Conservation (phyloP, 1,284 basidiomycete genomes). For the Irpex sp. region DNA sequence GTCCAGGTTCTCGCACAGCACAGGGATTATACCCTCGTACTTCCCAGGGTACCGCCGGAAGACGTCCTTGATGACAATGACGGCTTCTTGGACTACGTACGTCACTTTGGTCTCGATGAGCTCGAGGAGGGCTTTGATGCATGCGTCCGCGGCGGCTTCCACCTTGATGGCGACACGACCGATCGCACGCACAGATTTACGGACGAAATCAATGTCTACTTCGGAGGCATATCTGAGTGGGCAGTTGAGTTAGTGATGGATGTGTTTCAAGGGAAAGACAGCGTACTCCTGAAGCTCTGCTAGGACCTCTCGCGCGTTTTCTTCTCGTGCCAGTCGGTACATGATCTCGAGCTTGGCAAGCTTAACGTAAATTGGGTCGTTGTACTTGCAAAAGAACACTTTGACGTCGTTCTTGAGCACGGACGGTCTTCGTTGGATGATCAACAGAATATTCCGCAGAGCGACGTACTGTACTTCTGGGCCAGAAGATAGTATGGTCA, state of each 20-base stretch:
- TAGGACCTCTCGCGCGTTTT: conserved; percentile 88
- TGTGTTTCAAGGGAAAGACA: not conserved
- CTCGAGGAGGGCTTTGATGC: conserved; percentile 82
- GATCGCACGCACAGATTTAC: conserved; percentile 95
- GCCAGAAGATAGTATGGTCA: conserved; percentile 90
- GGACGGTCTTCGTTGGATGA: conserved; percentile 90
- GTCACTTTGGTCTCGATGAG: conserved; percentile 92
- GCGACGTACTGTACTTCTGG: conserved; percentile 99
- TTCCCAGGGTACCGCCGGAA: conserved; percentile 96
- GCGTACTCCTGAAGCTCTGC: conserved; percentile 88
- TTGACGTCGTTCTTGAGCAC: conserved; percentile 97
- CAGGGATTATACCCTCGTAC: conserved; percentile 94
- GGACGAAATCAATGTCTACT: conserved; percentile 96
- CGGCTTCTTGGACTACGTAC: conserved; percentile 96
- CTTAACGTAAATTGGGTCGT: conserved; percentile 98
- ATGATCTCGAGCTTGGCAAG: conserved; percentile 98
- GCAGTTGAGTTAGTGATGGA: conserved; percentile 2
- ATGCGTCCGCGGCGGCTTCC: conserved; percentile 81
- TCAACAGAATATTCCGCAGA: conserved; percentile 91
- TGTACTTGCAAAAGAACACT: conserved; percentile 99
- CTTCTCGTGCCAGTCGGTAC: conserved; percentile 88
- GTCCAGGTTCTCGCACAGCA: conserved; percentile 89
- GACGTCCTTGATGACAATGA: conserved; percentile 97
- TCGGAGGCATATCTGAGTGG: conserved; percentile 86
- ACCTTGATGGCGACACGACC: conserved; percentile 98